Percentiles rank a stretch among this genome's conserved stretches.
phyloP scores from a whole-genome alignment of 805 yeast genomes.

The Ogataea dorogensis region DNA sequence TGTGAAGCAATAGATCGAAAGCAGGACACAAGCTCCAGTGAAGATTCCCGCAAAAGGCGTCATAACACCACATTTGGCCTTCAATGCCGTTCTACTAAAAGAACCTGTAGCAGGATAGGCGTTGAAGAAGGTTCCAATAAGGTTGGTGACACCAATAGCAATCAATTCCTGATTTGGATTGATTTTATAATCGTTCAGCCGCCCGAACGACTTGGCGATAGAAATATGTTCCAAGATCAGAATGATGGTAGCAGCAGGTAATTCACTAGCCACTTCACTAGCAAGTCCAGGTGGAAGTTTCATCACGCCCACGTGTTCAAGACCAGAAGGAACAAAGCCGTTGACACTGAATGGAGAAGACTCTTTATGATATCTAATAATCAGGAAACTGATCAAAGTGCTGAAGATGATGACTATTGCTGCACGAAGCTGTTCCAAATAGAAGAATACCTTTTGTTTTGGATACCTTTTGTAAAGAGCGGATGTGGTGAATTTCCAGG shows the following conservation, averaged over 20 bases:
- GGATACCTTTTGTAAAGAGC: slow-evolving; percentile 64
- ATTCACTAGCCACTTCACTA: slow-evolving; percentile 62
- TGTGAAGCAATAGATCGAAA: slow-evolving; percentile 84
- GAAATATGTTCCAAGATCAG: slow-evolving; percentile 89
- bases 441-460: slow-evolving; percentile 60
- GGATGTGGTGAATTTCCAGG: slow-evolving; percentile 66
- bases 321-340: slow-evolving; percentile 81
- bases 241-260: slow-evolving; percentile 84
- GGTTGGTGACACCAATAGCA: slow-evolving; percentile 89
- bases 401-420: slow-evolving; percentile 80
- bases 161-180: slow-evolving; percentile 91
- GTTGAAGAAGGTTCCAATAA: slow-evolving; percentile 86
- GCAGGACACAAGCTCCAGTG: slow-evolving; percentile 83
- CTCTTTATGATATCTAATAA: slow-evolving; percentile 47
- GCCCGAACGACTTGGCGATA: slow-evolving; percentile 88
- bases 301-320: slow-evolving; percentile 74
- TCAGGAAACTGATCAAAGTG: slow-evolving; percentile 79
- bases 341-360: slow-evolving; percentile 54
- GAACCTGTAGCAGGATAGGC: slow-evolving; percentile 98
- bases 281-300: slow-evolving; percentile 58
- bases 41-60: slow-evolving; percentile 91
- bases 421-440: slow-evolving; percentile 70
- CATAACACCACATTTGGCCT: slow-evolving; percentile 92
- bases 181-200: slow-evolving; percentile 86
- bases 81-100: slow-evolving; percentile 89